Conservation (phyloP, 2,329 filamentous ascomycete species). For the Penicillium hordei region DNA sequence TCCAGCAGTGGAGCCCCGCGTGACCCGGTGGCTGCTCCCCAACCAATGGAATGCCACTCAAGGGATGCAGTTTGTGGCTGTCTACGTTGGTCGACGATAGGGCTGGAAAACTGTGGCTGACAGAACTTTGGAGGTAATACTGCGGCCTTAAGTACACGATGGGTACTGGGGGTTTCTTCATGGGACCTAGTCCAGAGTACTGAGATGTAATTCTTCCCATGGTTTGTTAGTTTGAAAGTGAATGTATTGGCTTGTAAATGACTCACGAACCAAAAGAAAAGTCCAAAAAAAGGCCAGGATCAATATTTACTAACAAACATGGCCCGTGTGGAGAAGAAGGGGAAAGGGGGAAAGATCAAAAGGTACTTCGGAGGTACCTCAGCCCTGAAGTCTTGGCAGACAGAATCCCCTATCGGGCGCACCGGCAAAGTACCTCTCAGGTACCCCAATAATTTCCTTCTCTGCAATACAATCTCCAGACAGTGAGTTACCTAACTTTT, state of each 20-base stretch:
- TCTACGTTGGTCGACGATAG: slow-evolving; percentile 13
- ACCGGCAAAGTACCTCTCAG: slow-evolving; percentile 5
- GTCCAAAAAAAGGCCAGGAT: neutral
- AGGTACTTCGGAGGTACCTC: slow-evolving; percentile 11
- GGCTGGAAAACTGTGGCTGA: slow-evolving; percentile 20
- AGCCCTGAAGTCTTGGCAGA: slow-evolving; percentile 8
- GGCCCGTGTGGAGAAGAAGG: slow-evolving; percentile 9
- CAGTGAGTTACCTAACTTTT: slow-evolving; percentile 16
- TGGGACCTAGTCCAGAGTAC: neutral
- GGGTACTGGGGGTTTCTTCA: neutral
- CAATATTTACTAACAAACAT: neutral
- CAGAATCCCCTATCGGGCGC: slow-evolving; percentile 3
- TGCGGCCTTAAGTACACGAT: neutral
- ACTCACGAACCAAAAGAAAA: neutral
- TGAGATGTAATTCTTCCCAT: neutral
- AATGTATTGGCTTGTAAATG: neutral
- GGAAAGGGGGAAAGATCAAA: slow-evolving; percentile 3
- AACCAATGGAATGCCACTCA: slow-evolving; percentile 11
- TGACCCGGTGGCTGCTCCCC: slow-evolving; percentile 12
- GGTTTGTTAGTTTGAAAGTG: neutral
- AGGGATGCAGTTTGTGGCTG: slow-evolving; percentile 19
- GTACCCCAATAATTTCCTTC: slow-evolving; percentile 11
- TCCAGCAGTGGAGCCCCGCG: neutral
- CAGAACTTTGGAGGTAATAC: neutral
- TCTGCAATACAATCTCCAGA: slow-evolving; percentile 2